Conservation (phyloP, 306 rosid species). For the Quercus robur region DNA sequence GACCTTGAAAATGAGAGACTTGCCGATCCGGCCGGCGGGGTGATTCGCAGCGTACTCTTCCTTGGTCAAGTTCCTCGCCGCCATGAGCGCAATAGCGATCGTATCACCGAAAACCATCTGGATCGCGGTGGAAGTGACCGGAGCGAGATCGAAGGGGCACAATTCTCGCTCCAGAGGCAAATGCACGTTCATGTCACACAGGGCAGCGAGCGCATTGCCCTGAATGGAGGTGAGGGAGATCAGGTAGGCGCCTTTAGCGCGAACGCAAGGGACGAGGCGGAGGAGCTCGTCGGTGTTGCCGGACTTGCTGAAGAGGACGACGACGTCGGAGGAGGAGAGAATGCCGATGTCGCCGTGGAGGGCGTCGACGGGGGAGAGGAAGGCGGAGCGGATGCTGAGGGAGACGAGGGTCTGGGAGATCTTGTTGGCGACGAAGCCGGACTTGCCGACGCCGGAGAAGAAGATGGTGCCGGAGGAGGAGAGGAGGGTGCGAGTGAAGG, state of each 20-base stretch:
- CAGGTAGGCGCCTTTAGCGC: slow-evolving; percentile 67
- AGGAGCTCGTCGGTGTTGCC: slow-evolving; percentile 90
- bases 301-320: slow-evolving; percentile 87
- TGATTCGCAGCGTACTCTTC: slow-evolving; percentile 92
- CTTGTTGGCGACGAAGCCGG: slow-evolving; percentile 95
- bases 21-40: slow-evolving; percentile 95
- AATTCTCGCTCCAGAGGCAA: slow-evolving; percentile 85
- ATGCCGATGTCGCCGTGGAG: slow-evolving; percentile 98
- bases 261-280: slow-evolving; percentile 81
- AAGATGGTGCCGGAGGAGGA: slow-evolving; percentile 68
- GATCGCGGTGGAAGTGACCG: slow-evolving; percentile 95
- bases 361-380: slow-evolving; percentile 89
- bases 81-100: slow-evolving; percentile 91
- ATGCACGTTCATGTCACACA: slow-evolving; percentile 81
- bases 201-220: slow-evolving; percentile 49
- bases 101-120: slow-evolving; percentile 99
- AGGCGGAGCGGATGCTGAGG: slow-evolving; percentile 72
- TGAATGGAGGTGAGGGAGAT: slow-evolving; percentile 68
- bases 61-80: slow-evolving; percentile 71
- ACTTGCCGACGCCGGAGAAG: slow-evolving; percentile 93
- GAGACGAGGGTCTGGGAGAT: slow-evolving; percentile 97
- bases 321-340: slow-evolving; percentile 48
- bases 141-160: slow-evolving; percentile 92
- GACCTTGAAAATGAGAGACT: slow-evolving; percentile 94
- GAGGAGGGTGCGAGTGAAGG: slow-evolving; percentile 77